Conservation (phyloP, 78 protist species). For the Dictyostelium firmibasis region DNA sequence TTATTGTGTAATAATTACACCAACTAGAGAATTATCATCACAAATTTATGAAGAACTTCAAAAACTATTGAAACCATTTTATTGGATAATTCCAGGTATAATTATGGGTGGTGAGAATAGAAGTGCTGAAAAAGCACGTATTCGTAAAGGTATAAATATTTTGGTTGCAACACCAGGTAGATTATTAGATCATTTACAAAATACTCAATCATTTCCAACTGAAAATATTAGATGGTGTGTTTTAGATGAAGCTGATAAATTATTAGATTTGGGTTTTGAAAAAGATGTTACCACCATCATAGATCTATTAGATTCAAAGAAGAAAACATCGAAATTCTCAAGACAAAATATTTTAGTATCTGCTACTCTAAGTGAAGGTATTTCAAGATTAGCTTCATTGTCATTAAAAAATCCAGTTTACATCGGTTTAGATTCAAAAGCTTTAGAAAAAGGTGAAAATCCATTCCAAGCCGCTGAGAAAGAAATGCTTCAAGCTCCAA, state of each 20-base stretch:
- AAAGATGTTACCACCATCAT: conserved; percentile 66
- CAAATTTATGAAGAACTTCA: conserved; percentile 83
- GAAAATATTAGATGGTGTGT: conserved; percentile 52
- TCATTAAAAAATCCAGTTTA: conserved; percentile 57
- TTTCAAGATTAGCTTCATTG: conserved; percentile 89
- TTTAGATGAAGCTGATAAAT: conserved; percentile 95
- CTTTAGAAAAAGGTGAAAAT: background rate
- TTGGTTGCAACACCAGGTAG: conserved; percentile 95
- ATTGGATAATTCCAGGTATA: conserved; percentile 85
- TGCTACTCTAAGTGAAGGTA: conserved; percentile 83
- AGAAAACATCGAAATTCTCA: background rate
- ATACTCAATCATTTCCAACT: conserved; percentile 74
- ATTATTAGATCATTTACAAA: conserved; percentile 90
- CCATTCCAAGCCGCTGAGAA: background rate
- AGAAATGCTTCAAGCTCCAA: conserved; percentile 30
- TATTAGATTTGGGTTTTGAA: conserved; percentile 93
- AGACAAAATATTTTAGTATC: conserved; percentile 88
- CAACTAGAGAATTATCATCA: conserved; percentile 94
- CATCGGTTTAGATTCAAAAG: conserved; percentile 34
- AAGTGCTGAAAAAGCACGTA: conserved; percentile 91
- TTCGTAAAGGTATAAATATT: conserved; percentile 91
- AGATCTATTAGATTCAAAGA: conserved; percentile 28
- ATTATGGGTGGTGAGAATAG: conserved; percentile 93
- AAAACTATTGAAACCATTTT: conserved; percentile 67
- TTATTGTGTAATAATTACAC: conserved; percentile 85